Percentiles rank a stretch among this genome's conserved stretches.
phyloP scores from a whole-genome alignment of 345 rosid species.

The Orychophragmus violaceus region DNA sequence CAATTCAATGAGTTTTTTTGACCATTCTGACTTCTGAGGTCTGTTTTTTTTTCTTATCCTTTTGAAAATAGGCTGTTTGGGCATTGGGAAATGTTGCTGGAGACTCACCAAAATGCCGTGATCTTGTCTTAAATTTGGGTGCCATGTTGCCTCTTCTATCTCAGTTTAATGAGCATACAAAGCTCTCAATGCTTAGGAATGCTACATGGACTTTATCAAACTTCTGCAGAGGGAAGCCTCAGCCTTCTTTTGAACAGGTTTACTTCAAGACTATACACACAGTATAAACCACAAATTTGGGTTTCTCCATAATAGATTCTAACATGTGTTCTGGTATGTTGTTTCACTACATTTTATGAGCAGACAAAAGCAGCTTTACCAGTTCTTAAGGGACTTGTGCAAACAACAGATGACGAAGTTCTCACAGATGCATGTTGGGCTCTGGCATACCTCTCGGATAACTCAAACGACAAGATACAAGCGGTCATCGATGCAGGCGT shows the following conservation, averaged over 20 bases:
- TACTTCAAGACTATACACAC: not conserved
- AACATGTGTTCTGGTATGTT: conserved; percentile 10
- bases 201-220: conserved; percentile 91
- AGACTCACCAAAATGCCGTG: conserved; percentile 79
- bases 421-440: conserved; percentile 91
- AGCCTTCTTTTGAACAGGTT: conserved; percentile 73
- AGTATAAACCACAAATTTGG: not conserved
- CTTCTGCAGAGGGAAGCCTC: conserved; percentile 86
- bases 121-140: conserved; percentile 55
- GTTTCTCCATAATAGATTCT: not conserved
- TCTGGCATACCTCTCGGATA: conserved; percentile 72
- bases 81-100: conserved; percentile 92
- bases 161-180: conserved; percentile 64
- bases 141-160: conserved; percentile 62
- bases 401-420: conserved; percentile 75
- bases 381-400: conserved; percentile 59
- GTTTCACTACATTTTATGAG: conserved; percentile 2
- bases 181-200: conserved; percentile 78
- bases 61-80: conserved; percentile 62
- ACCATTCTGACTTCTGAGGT: not conserved
- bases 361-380: conserved; percentile 78
- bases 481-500: conserved; percentile 72
- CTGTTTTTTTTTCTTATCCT: not conserved
- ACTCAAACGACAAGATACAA: conserved; percentile 60
- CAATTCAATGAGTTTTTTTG: too few species aligned